Evolutionary conservation across 352 stramenopile species (phyloP).

Genomic region (Globisporangium cederbergense): DNA sequence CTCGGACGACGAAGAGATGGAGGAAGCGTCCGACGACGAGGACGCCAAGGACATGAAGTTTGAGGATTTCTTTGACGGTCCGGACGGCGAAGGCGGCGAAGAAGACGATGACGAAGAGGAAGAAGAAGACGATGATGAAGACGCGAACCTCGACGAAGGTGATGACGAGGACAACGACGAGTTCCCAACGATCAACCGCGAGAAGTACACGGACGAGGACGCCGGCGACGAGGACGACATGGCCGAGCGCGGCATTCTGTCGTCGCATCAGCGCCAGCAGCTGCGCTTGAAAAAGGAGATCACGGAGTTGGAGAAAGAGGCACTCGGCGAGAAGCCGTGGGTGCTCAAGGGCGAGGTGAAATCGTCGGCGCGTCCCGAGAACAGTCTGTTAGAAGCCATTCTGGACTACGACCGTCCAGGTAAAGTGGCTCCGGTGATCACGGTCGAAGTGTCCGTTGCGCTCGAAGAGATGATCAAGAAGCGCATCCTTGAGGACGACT

Average conservation of each 20-base stretch:
- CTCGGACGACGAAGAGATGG: constrained; percentile 46
- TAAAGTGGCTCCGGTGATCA: constrained; percentile 91
- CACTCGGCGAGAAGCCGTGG: constrained; percentile 93
- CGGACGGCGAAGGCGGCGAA: constrained; percentile 30
- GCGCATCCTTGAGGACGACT: constrained; percentile 93
- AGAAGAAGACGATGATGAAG: constrained; percentile 40
- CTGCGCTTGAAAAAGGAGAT: constrained; percentile 80
- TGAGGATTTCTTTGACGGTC: constrained; percentile 61
- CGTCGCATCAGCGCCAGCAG: constrained; percentile 68
- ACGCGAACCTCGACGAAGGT: constrained; percentile 38
- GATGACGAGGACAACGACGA: constrained; percentile 52
- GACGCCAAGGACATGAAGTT: constrained; percentile 54
- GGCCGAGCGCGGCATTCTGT: constrained; percentile 79
- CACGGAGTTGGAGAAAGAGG: constrained; percentile 81
- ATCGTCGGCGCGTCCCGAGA: constrained; percentile 82
- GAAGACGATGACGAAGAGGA: constrained; percentile 37
- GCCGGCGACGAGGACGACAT: constrained; percentile 64
- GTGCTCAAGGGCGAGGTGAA: constrained; percentile 90
- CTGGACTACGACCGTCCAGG: constrained; percentile 92
- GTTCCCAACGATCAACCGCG: constrained; percentile 47
- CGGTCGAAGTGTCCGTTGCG: constrained; percentile 87
- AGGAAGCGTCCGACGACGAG: constrained; percentile 49
- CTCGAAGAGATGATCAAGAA: constrained; percentile 95
- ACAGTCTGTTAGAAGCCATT: constrained; percentile 92
- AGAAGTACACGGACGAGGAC: constrained; percentile 52